Evolutionary conservation across 148 eudicot genomes (phyloP).

Genomic region (Heliosperma pusillum): DNA sequence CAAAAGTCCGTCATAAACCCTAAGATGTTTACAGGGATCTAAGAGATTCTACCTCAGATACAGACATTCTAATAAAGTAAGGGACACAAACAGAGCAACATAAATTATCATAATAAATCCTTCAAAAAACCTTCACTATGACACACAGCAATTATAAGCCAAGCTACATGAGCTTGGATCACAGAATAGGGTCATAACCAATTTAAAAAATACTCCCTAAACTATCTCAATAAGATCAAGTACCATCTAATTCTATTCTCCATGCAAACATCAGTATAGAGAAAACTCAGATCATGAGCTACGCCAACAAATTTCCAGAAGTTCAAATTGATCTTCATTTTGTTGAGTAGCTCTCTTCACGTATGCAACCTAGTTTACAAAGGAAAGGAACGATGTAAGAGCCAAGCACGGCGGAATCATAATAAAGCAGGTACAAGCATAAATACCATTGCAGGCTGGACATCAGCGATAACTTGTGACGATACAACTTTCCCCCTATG

Average conservation of each 20-base stretch:
- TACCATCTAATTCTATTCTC: slow-evolving; percentile 18
- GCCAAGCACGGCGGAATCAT: neutral
- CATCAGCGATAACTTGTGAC: slow-evolving; percentile 53
- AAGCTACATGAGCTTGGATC: neutral
- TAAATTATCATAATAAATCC: neutral
- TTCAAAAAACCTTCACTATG: neutral
- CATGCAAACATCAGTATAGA: slow-evolving; percentile 18
- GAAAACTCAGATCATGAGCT: slow-evolving; percentile 28
- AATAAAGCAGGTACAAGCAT: neutral
- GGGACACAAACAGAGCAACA: neutral
- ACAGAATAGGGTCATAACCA: neutral
- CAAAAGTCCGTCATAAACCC: neutral
- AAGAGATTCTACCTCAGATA: neutral
- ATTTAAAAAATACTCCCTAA: neutral
- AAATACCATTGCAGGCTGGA: slow-evolving; percentile 82
- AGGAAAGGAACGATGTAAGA: slow-evolving; percentile 16
- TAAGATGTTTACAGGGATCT: neutral
- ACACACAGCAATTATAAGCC: neutral
- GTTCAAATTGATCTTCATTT: slow-evolving; percentile 31
- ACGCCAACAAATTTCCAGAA: slow-evolving; percentile 30
- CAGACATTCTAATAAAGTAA: neutral
- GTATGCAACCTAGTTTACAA: slow-evolving; percentile 23
- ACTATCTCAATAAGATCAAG: slow-evolving; percentile 19
- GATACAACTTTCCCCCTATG: slow-evolving; percentile 81
- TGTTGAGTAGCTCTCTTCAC: slow-evolving; percentile 30